Evolutionary conservation across 345 rosid genomes (phyloP), one percentile per base, ranked within the genome.

Genomic region (Gossypium turneri): DNA sequence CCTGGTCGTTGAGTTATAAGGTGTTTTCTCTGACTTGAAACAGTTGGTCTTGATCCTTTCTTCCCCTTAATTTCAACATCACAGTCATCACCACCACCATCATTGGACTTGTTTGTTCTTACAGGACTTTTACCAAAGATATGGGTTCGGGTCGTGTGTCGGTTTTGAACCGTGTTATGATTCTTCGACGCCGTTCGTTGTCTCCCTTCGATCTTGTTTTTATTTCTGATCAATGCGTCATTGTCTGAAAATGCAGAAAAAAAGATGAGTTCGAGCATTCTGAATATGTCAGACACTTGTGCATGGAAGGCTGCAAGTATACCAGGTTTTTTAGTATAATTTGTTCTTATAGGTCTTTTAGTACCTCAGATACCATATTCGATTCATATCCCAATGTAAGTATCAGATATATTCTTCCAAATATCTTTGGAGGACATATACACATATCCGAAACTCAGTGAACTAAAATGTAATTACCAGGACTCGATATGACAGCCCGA

Each of bases 401-500:
- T 4, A 34, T 1, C 41, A 1, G 41, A 34, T 34, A 5, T 34
- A 6, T 34, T 4, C 41, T 34, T 34, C 4, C 34, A 29, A 29
- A 3, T 29, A 29, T 29, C 6, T 34, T 34, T 34, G 1, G 41
- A 34, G 41, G 41, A 34, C 41, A 34, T 34, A 6, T 34, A 34
- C 41, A 5, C 41, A 7, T 34, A 45, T 48, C n/a, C 0, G 16
- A 50, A 2, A 24, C 41, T 34, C 41, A 34, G 44, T 15, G 43
- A 50, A 22, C 2, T 10, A 34, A 22, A 63, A 29, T 9, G 17
- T 16, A 78, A 60, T 79, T 81, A 88, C 94, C 87, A 20, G 89
- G 92, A 79, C 94, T 90, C 25, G 94, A 90, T 67, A 88, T 25
- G 58, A 90, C 87, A 75, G 94, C 94, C 52, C 94, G 89, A 11